Percentiles rank a stretch among this genome's conserved stretches.
phyloP scores from a whole-genome alignment of 2,329 filamentous ascomycete genomes.

The Madurella mycetomatis region DNA sequence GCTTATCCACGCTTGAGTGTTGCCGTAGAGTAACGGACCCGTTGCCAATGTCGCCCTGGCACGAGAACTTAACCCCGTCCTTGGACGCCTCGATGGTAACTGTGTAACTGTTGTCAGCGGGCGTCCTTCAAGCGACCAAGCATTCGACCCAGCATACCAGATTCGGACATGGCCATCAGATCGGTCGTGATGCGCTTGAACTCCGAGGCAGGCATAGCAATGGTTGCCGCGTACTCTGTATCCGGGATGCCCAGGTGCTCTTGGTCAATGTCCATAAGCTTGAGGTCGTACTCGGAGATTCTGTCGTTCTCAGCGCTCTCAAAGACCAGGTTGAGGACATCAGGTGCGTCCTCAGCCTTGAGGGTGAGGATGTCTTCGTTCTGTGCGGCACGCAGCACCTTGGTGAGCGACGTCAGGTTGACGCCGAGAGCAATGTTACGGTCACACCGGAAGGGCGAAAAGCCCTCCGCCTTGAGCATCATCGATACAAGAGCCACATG shows the following conservation, averaged over 20 bases:
- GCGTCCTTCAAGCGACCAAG: not conserved
- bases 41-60: conserved; percentile 91
- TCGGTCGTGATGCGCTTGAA: conserved; percentile 96
- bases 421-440: conserved; percentile 97
- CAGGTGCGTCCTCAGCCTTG: conserved; percentile 95
- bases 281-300: conserved; percentile 98
- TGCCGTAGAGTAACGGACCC: conserved; percentile 88
- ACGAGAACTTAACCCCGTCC: conserved; percentile 93
- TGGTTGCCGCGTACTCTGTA: conserved; percentile 93
- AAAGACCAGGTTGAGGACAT: conserved; percentile 92
- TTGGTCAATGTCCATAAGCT: conserved; percentile 99
- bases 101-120: conserved; percentile 33
- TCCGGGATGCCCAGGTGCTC: conserved; percentile 98
- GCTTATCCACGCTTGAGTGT: conserved; percentile 86
- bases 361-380: conserved; percentile 92
- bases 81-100: conserved; percentile 95
- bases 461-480: conserved; percentile 94
- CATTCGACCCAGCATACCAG: conserved; percentile 54
- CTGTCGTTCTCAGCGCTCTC: conserved; percentile 86
- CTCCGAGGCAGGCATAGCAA: conserved; percentile 81
- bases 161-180: conserved; percentile 87
- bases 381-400: conserved; percentile 91
- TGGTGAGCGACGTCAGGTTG: conserved; percentile 93
- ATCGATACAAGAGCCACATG: conserved; percentile 98
- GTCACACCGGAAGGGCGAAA: conserved; percentile 95